These are phyloP conservation scores for Ambrosia trifida DNA, from an alignment of 129 eudicot genomes.

Conservation along the genomic window DNA sequence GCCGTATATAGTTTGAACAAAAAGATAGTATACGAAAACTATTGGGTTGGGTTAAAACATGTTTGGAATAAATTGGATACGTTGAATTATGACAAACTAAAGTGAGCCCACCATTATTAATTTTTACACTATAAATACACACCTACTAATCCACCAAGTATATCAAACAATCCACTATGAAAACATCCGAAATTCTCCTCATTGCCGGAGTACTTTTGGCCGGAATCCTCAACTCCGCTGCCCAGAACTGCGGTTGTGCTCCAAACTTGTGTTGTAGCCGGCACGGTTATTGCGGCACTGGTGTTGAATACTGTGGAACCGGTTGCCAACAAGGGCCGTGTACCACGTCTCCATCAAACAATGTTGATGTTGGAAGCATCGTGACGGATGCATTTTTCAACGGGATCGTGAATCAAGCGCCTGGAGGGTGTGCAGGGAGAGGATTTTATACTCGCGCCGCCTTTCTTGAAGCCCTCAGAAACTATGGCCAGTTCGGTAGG, in stretches of 20 bases:
- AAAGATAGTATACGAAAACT: too few species aligned
- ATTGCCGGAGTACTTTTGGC: conserved; percentile 12
- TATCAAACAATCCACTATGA: background rate
- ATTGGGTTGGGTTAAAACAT: too few species aligned
- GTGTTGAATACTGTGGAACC: conserved; percentile 1
- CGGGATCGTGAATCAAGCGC: conserved; percentile 23
- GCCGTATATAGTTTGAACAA: too few species aligned
- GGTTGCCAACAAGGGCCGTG: conserved; percentile 19
- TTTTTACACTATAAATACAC: too few species aligned
- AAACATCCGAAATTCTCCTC: background rate
- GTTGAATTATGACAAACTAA: too few species aligned
- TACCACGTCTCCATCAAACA: background rate
- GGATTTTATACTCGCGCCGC: conserved; percentile 26
- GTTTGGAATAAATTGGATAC: too few species aligned
- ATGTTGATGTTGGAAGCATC: conserved; percentile 9
- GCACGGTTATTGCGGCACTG: conserved; percentile 11
- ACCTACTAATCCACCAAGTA: too few species aligned
- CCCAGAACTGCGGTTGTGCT: conserved; percentile 14
- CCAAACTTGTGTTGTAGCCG: conserved; percentile 13
- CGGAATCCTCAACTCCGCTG: background rate
- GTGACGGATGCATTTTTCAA: conserved; percentile 23
- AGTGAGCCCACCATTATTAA: too few species aligned
- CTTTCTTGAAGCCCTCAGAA: conserved; percentile 29
- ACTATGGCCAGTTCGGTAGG: conserved; percentile 32
- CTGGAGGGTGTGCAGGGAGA: conserved; percentile 21